phyloP scores from a whole-genome alignment of 192 early-diverging fungal species.

The Dissophora ornata region DNA sequence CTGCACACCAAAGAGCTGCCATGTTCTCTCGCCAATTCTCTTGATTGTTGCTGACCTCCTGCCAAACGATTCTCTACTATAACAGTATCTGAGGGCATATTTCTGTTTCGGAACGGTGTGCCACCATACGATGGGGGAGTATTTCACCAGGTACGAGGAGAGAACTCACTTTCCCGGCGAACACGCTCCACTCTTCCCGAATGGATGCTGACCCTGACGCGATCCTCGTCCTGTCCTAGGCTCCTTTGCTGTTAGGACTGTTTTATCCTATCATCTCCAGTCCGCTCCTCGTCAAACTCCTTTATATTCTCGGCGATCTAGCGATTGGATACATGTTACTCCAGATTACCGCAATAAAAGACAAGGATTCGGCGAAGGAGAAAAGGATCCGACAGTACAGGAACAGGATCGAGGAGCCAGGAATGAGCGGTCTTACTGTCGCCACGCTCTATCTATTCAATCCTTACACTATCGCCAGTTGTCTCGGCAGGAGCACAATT shows the following conservation, averaged over 20 bases:
- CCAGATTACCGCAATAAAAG: slow-evolving; percentile 61
- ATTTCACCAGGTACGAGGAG: slow-evolving; percentile 86
- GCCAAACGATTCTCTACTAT: too few species aligned
- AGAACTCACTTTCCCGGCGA: too few species aligned
- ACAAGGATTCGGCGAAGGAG: slow-evolving; percentile 16
- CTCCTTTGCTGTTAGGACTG: slow-evolving; percentile 80
- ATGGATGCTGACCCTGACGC: too few species aligned
- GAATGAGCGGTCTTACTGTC: slow-evolving; percentile 32
- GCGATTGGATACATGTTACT: slow-evolving; percentile 69
- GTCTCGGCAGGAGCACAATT: slow-evolving; percentile 79
- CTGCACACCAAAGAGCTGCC: too few species aligned
- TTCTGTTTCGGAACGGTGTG: slow-evolving; percentile 77
- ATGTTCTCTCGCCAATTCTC: too few species aligned
- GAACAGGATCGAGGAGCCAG: slow-evolving; percentile 20
- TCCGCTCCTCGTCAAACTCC: slow-evolving; percentile 62
- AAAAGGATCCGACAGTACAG: slow-evolving; percentile 37
- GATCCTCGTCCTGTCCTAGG: slow-evolving; percentile 48
- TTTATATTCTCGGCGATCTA: slow-evolving; percentile 76
- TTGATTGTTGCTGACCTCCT: too few species aligned
- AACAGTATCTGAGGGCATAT: slow-evolving; percentile 87
- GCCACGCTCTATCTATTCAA: slow-evolving; percentile 79
- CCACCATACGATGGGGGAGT: slow-evolving; percentile 90
- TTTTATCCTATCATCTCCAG: slow-evolving; percentile 71
- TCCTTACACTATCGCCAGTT: slow-evolving; percentile 82
- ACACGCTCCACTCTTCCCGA: too few species aligned